These are phyloP conservation scores for Candida neerlandica DNA, from an alignment of 1,139 yeast species.

Conservation along the genomic window DNA sequence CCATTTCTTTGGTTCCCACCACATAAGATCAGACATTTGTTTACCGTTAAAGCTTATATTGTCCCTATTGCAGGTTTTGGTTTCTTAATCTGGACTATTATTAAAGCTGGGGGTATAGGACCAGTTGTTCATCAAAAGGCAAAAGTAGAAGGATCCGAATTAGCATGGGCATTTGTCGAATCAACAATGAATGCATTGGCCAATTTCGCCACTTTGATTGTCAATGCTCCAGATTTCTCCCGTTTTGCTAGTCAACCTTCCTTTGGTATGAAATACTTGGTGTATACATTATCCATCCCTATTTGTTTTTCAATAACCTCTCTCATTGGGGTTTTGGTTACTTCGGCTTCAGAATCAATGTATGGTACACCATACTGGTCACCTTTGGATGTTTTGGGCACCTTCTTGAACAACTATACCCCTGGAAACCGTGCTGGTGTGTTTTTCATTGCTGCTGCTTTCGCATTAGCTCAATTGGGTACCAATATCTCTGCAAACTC, in stretches of 20 bases:
- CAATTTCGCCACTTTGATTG: constrained; percentile 82
- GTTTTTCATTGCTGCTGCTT: constrained; percentile 74
- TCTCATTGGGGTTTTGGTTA: constrained; percentile 82
- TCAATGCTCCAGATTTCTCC: constrained; percentile 89
- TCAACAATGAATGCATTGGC: constrained; percentile 82
- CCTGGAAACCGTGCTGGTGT: constrained; percentile 77
- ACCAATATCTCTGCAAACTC: constrained; percentile 93
- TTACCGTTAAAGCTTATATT: constrained; percentile 73
- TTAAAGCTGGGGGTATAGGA: constrained; percentile 74
- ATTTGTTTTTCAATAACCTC: constrained; percentile 78
- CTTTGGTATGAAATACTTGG: constrained; percentile 45
- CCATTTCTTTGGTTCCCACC: constrained; percentile 85
- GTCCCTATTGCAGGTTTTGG: constrained; percentile 83
- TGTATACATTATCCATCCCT: constrained; percentile 66
- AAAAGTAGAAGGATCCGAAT: constrained; percentile 54
- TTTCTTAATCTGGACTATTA: constrained; percentile 78
- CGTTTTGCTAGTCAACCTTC: constrained; percentile 66
- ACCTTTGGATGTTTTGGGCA: constrained; percentile 74
- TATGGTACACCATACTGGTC: constrained; percentile 81
- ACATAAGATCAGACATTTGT: constrained; percentile 76
- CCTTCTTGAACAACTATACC: constrained; percentile 62
- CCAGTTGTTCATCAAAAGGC: constrained; percentile 60
- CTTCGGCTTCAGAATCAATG: constrained; percentile 73
- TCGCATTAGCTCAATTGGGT: constrained; percentile 85
- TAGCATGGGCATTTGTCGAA: constrained; percentile 82